Percentiles rank a stretch among this genome's conserved stretches.
These are phyloP conservation scores for Tolypocladium capitatum DNA, from an alignment of 2,329 filamentous ascomycete genomes.

Conservation along the genomic window DNA sequence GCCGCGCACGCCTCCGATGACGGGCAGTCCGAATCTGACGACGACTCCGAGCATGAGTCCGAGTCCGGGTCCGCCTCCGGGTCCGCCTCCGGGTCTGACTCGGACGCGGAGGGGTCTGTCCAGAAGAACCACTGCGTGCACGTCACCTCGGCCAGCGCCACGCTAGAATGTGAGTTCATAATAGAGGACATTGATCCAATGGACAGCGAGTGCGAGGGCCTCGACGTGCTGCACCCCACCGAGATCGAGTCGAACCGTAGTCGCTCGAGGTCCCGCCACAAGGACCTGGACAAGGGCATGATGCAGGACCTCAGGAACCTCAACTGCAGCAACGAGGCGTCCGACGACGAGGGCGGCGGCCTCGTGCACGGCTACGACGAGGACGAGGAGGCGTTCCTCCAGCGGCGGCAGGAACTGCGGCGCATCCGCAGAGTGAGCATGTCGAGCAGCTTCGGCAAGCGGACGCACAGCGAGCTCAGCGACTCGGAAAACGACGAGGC, in stretches of 20 bases:
- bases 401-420: slow-evolving; percentile 27
- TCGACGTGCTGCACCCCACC: slow-evolving; percentile 28
- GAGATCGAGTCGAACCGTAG: slow-evolving; percentile 34
- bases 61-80: background rate
- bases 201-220: slow-evolving; percentile 30
- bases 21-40: slow-evolving; percentile 6
- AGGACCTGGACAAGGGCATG: slow-evolving; percentile 28
- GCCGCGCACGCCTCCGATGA: background rate
- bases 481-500: slow-evolving; percentile 32
- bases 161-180: slow-evolving; percentile 17
- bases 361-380: slow-evolving; percentile 16
- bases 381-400: slow-evolving; percentile 26
- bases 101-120: slow-evolving; percentile 4
- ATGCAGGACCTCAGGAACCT: slow-evolving; percentile 32
- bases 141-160: slow-evolving; percentile 6
- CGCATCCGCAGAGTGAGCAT: slow-evolving; percentile 34
- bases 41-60: slow-evolving; percentile 3
- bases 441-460: slow-evolving; percentile 41
- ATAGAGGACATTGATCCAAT: slow-evolving; percentile 35
- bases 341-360: slow-evolving; percentile 20
- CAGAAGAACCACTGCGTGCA: slow-evolving; percentile 2
- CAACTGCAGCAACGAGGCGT: slow-evolving; percentile 27
- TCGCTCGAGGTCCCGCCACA: slow-evolving; percentile 23
- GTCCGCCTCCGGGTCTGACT: slow-evolving; percentile 7
- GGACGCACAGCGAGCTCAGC: slow-evolving; percentile 39